Percentiles rank a stretch among this genome's conserved stretches.
These are phyloP conservation scores for Verticillium albo-atrum DNA, from an alignment of 2,329 filamentous ascomycete genomes.

Conservation along the genomic window DNA sequence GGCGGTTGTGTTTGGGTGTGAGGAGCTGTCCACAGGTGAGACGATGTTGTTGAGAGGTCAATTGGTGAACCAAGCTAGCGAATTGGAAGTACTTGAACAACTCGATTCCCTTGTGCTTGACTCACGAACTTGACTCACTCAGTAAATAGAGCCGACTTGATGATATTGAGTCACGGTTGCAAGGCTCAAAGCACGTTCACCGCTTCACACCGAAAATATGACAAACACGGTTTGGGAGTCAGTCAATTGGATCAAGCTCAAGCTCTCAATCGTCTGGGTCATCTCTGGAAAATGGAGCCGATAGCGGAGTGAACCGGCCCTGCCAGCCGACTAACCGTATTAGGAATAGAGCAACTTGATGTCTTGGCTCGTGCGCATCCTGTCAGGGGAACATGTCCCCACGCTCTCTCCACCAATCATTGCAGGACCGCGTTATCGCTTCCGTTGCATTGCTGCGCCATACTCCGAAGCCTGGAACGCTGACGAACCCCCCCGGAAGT, in stretches of 20 bases:
- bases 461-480: not conserved
- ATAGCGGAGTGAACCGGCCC: not conserved
- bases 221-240: not conserved
- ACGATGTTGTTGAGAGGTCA: not conserved
- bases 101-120: not conserved
- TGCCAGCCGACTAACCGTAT: constrained; percentile 1
- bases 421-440: not conserved
- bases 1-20: not conserved
- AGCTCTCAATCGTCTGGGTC: not conserved
- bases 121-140: not conserved
- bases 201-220: constrained; percentile 12
- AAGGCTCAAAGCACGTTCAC: constrained; percentile 7
- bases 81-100: not conserved
- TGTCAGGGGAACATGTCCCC: not conserved
- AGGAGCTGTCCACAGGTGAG: not conserved
- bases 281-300: not conserved
- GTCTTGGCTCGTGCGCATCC: not conserved
- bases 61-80: not conserved
- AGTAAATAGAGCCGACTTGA: not conserved
- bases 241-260: not conserved
- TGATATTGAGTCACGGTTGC: constrained; percentile 8
- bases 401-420: not conserved
- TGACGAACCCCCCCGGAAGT: constrained; percentile 10
- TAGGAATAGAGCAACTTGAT: not conserved
- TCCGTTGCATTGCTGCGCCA: not conserved